Conservation (phyloP, 1,284 basidiomycete species). For the Fomitopsis schrenkii region DNA sequence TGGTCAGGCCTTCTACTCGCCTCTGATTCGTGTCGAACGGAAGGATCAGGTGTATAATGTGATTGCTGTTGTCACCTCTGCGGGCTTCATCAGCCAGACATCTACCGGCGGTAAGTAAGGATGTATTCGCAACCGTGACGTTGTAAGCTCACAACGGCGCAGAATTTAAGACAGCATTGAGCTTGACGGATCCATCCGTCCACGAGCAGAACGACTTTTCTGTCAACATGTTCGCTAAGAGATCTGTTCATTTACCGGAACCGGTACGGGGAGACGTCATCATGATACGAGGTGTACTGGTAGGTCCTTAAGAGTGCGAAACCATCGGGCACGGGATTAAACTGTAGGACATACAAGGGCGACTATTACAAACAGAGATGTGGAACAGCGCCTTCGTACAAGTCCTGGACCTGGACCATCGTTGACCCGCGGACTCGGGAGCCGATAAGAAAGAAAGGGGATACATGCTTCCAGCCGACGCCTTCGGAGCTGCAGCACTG, state of each 20-base stretch:
- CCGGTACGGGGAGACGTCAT: slow-evolving; percentile 41
- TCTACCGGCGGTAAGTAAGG: slow-evolving; percentile 15
- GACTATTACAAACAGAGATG: slow-evolving; percentile 25
- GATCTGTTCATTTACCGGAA: slow-evolving; percentile 46
- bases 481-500: slow-evolving; percentile 33
- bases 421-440: slow-evolving; percentile 20
- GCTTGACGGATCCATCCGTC: slow-evolving; percentile 42
- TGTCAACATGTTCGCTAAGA: slow-evolving; percentile 50
- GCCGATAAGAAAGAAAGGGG: slow-evolving; percentile 19
- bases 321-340: neutral
- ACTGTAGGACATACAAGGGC: slow-evolving; percentile 18
- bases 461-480: slow-evolving; percentile 15
- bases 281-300: slow-evolving; percentile 28
- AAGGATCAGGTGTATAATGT: slow-evolving; percentile 10
- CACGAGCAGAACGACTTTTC: slow-evolving; percentile 26
- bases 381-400: slow-evolving; percentile 29
- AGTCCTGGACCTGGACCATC: slow-evolving; percentile 25
- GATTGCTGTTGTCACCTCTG: slow-evolving; percentile 19
- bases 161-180: slow-evolving; percentile 21
- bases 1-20: slow-evolving; percentile 12
- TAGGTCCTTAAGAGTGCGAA: neutral
- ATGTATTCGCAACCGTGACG: neutral
- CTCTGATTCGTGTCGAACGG: slow-evolving; percentile 10
- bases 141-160: slow-evolving; percentile 10
- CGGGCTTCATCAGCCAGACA: slow-evolving; percentile 5